phyloP scores from a whole-genome alignment of 2,329 filamentous ascomycete species.

The Fusarium beomiforme region DNA sequence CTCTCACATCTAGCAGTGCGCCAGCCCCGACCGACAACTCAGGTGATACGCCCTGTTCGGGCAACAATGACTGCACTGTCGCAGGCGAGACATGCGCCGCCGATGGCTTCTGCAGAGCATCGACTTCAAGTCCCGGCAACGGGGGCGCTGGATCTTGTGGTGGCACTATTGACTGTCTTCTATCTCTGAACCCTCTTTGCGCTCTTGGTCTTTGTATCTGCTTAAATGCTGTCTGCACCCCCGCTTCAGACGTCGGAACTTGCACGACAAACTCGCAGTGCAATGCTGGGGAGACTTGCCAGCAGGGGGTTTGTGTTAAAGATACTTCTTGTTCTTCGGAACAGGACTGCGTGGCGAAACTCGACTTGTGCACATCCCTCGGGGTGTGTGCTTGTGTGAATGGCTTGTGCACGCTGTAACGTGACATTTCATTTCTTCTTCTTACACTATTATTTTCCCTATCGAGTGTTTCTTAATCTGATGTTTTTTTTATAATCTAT shows the following conservation, averaged over 20 bases:
- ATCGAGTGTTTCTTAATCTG: accelerated
- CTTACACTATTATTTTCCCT: constrained; percentile 22
- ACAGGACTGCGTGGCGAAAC: background rate
- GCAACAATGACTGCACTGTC: background rate
- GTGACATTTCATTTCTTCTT: background rate
- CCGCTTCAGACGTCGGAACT: background rate
- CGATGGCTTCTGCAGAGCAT: background rate
- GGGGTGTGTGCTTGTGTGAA: constrained; percentile 1
- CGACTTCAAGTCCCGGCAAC: background rate
- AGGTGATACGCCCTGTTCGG: background rate
- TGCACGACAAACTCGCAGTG: background rate
- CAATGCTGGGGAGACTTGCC: background rate
- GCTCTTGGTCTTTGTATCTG: constrained; percentile 25
- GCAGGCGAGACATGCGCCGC: constrained; percentile 8
- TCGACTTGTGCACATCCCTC: background rate
- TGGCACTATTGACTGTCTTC: constrained; percentile 6
- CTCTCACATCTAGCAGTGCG: background rate
- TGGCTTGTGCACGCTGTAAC: background rate
- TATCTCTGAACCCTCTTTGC: constrained; percentile 9
- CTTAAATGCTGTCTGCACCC: constrained; percentile 15
- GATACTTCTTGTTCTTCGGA: background rate
- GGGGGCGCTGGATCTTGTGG: background rate
- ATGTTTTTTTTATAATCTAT: background rate
- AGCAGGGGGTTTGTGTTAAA: constrained; percentile 5
- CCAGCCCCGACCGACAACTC: background rate